A percentile compares a stretch with the other conserved stretches of the same genome.
phyloP scores from a whole-genome alignment of 768 basidiomycete species.

The Lyophyllum decastes region DNA sequence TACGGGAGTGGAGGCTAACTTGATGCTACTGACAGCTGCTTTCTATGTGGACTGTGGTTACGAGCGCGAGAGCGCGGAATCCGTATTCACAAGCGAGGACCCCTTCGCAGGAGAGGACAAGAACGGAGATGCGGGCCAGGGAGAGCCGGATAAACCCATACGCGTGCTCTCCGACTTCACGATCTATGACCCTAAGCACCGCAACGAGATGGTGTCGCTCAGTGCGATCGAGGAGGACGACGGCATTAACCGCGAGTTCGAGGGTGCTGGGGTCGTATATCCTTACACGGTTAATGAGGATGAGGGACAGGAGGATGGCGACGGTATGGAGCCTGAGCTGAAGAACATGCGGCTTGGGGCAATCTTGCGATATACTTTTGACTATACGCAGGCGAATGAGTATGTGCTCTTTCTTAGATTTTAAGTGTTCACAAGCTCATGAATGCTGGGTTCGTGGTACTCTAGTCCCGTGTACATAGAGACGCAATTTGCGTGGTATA shows the following conservation, averaged over 20 bases:
- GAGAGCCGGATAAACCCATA: slow-evolving; percentile 49
- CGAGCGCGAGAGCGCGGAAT: slow-evolving; percentile 34
- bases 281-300: slow-evolving; percentile 55
- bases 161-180: slow-evolving; percentile 58
- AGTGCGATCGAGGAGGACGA: slow-evolving; percentile 46
- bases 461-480: slow-evolving; percentile 66
- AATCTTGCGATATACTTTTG: slow-evolving; percentile 49
- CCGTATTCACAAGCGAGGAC: slow-evolving; percentile 45
- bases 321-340: slow-evolving; percentile 11
- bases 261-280: slow-evolving; percentile 56
- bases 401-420: slow-evolving; percentile 33
- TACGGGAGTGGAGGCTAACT: neutral
- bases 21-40: slow-evolving; percentile 28
- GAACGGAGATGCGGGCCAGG: slow-evolving; percentile 8
- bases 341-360: slow-evolving; percentile 48
- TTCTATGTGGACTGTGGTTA: slow-evolving; percentile 35
- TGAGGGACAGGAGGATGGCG: slow-evolving; percentile 47
- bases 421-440: neutral
- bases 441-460: neutral
- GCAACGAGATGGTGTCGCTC: slow-evolving; percentile 49
- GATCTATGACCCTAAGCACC: slow-evolving; percentile 56
- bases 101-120: slow-evolving; percentile 28
- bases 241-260: slow-evolving; percentile 39
- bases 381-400: slow-evolving; percentile 53
- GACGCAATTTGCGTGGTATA: slow-evolving; percentile 65